A percentile compares a stretch with the other conserved stretches of the same genome.
Conservation (phyloP, 2,329 filamentous ascomycete species). For the Sphaerulina vaccinii region DNA sequence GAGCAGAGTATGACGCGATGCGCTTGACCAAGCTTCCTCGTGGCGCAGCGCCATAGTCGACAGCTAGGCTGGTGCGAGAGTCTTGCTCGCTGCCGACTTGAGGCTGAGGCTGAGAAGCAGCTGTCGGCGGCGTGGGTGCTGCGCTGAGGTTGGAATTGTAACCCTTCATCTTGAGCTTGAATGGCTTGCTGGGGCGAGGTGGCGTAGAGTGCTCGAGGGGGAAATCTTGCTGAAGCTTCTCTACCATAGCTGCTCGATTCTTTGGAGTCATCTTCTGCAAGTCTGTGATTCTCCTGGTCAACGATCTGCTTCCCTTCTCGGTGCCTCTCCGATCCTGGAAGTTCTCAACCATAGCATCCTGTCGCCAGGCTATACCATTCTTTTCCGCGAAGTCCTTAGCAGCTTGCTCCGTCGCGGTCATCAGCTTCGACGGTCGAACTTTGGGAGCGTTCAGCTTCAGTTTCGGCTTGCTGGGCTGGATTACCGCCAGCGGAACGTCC, state of each 20-base stretch:
- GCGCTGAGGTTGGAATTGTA: neutral
- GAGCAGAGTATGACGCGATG: conserved; percentile 1
- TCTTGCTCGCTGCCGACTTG: neutral
- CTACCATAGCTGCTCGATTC: neutral
- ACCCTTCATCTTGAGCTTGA: neutral
- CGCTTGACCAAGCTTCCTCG: conserved; percentile 11
- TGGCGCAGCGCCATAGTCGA: conserved; percentile 16
- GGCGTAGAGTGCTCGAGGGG: neutral
- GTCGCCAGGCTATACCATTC: conserved; percentile 4
- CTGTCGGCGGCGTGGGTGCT: neutral
- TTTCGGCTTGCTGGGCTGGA: conserved; percentile 3
- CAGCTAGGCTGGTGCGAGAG: conserved; percentile 5
- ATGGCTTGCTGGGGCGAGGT: neutral
- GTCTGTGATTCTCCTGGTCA: conserved; percentile 9
- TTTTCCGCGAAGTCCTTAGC: conserved; percentile 11
- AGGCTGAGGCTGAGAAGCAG: neutral
- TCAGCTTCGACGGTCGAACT: neutral
- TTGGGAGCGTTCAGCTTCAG: neutral
- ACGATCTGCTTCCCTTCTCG: neutral
- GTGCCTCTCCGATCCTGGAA: conserved; percentile 4
- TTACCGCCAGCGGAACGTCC: conserved; percentile 6
- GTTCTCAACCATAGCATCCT: conserved; percentile 1
- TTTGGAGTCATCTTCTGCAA: conserved; percentile 6
- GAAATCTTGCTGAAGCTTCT: neutral
- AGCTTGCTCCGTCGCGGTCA: conserved; percentile 1